Evolutionary conservation across 371 early-diverging fungal genomes (phyloP).

Genomic region (Batkoa obscura): DNA sequence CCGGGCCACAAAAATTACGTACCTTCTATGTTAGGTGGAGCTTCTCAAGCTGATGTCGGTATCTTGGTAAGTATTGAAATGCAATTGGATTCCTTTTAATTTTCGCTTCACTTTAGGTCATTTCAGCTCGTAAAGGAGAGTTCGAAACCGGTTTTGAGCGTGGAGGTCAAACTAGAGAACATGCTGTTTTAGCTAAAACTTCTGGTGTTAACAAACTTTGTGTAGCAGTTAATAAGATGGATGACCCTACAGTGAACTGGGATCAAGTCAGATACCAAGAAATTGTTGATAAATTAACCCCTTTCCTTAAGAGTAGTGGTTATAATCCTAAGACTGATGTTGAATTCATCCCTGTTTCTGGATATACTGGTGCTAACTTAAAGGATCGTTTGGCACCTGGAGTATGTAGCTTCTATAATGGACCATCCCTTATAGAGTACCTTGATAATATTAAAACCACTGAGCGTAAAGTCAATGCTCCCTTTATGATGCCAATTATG

Average conservation of each 20-base stretch:
- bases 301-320: constrained; percentile 82
- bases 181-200: constrained; percentile 91
- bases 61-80: constrained; percentile 38
- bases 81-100: neutral
- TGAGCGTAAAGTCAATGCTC: constrained; percentile 69
- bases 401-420: constrained; percentile 62
- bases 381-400: constrained; percentile 50
- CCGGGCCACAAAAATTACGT: constrained; percentile 99
- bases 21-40: constrained; percentile 97
- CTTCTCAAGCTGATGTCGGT: constrained; percentile 93
- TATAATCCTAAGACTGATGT: constrained; percentile 77
- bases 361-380: constrained; percentile 89
- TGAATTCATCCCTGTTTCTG: constrained; percentile 81
- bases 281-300: constrained; percentile 55
- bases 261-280: constrained; percentile 82
- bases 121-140: constrained; percentile 97
- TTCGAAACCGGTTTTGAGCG: constrained; percentile 99
- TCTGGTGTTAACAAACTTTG: constrained; percentile 84
- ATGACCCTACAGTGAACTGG: constrained; percentile 92
- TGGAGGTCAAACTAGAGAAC: constrained; percentile 99
- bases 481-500: constrained; percentile 81
- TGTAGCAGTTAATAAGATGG: constrained; percentile 97
- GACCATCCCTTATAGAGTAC: constrained; percentile 81
- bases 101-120: constrained; percentile 23
- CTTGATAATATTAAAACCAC: constrained; percentile 60